A percentile compares a stretch with the other conserved stretches of the same genome.
Conservation (phyloP, 495 filamentous ascomycete species). For the Massariosphaeria phaeospora region DNA sequence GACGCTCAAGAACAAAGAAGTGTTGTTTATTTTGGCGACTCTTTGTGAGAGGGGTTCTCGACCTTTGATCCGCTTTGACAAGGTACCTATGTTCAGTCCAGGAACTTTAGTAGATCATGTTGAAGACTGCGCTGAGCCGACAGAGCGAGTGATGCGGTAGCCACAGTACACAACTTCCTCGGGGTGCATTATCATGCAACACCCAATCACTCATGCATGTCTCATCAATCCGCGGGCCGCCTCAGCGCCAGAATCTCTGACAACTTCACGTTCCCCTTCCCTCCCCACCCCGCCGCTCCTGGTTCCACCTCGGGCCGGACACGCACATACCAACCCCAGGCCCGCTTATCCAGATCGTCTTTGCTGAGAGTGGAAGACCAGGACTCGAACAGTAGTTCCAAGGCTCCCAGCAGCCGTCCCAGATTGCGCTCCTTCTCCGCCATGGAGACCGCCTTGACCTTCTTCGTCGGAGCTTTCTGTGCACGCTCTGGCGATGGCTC, state of each 20-base stretch:
- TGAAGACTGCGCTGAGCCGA: no score
- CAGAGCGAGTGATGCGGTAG: no score
- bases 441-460: slow-evolving; percentile 37
- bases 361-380: slow-evolving; percentile 56
- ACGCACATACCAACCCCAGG: slow-evolving; percentile 75
- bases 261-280: slow-evolving; percentile 65
- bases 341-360: slow-evolving; percentile 64
- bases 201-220: background rate
- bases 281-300: slow-evolving; percentile 74
- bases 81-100: no score
- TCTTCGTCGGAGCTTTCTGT: slow-evolving; percentile 31
- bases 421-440: slow-evolving; percentile 60
- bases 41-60: no score
- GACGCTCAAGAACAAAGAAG: no score
- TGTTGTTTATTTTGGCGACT: no score
- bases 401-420: slow-evolving; percentile 56
- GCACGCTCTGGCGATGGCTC: slow-evolving; percentile 34
- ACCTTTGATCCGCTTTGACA: no score
- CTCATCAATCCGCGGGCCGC: slow-evolving; percentile 1
- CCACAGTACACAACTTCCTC: background rate
- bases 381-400: slow-evolving; percentile 64
- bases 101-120: no score
- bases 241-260: slow-evolving; percentile 60
- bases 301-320: slow-evolving; percentile 68
- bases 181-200: background rate